A percentile compares a stretch with the other conserved stretches of the same genome.
These are phyloP conservation scores for Borovskyia barvae DNA, from an alignment of 208 protist species.

Conservation along the genomic window DNA sequence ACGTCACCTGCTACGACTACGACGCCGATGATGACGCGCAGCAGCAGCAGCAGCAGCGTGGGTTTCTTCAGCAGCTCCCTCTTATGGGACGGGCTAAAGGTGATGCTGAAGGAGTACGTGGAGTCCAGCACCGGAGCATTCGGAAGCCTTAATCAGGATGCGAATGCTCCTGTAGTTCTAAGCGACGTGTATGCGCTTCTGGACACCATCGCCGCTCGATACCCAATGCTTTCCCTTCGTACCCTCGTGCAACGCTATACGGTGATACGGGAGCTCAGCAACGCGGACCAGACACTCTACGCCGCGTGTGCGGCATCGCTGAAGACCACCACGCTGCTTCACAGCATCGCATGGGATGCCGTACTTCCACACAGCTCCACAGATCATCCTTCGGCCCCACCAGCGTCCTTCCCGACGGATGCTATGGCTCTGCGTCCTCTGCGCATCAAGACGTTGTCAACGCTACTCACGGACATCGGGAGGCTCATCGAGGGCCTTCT, in stretches of 20 bases:
- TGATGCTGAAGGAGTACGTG: constrained; percentile 14
- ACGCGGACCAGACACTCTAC: constrained; percentile 31
- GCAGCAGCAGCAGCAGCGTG: background rate
- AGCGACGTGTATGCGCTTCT: constrained; percentile 33
- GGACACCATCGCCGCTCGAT: constrained; percentile 27
- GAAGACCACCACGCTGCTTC: constrained; percentile 18
- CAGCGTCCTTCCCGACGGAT: too few species aligned
- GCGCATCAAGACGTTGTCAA: too few species aligned
- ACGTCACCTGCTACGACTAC: background rate
- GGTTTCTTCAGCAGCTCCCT: background rate
- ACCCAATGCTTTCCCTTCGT: constrained; percentile 26
- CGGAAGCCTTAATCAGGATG: constrained; percentile 20
- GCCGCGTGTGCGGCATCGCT: constrained; percentile 18
- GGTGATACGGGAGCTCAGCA: constrained; percentile 21
- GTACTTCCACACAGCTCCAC: background rate
- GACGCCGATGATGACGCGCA: background rate
- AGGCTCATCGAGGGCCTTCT: too few species aligned
- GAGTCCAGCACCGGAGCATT: constrained; percentile 1
- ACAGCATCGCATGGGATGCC: constrained; percentile 13
- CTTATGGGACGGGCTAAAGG: constrained; percentile 12
- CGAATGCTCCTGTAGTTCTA: constrained; percentile 33
- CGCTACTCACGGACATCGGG: too few species aligned
- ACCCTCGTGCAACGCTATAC: constrained; percentile 24
- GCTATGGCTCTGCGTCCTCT: too few species aligned
- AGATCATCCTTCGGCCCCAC: too few species aligned